phyloP scores from a whole-genome alignment of 73 alveolate species.

The Durusdinium trenchii region DNA sequence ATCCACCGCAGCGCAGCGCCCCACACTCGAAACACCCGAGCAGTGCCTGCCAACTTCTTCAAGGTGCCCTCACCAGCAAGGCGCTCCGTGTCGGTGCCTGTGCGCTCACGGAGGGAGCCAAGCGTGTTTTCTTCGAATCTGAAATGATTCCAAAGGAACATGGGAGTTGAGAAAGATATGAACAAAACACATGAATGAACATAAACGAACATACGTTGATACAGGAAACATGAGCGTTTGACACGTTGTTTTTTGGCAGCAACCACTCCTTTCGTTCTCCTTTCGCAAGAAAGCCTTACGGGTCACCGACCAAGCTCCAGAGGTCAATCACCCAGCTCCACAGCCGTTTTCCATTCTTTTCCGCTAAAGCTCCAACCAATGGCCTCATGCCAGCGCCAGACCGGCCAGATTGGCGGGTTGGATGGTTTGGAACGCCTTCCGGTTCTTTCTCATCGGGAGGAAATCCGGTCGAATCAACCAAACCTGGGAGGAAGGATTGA shows the following conservation, averaged over 20 bases:
- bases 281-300: not conserved
- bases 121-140: no score
- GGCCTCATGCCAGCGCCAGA: no score
- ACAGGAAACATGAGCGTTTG: not conserved
- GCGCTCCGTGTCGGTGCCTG: constrained; percentile 81
- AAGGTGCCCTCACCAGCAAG: constrained; percentile 65
- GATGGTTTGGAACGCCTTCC: no score
- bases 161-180: not conserved
- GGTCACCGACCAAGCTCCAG: no score
- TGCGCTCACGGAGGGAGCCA: no score
- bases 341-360: no score
- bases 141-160: not conserved
- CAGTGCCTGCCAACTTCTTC: constrained; percentile 63
- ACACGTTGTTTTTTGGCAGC: no score
- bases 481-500: not conserved
- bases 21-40: not conserved
- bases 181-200: not conserved
- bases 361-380: no score
- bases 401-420: no score
- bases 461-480: not conserved
- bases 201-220: not conserved
- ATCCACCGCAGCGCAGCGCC: no score
- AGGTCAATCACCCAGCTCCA: no score
- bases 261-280: not conserved
- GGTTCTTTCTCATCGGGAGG: not conserved